phyloP scores from a whole-genome alignment of 2,329 filamentous ascomycete genomes.

The Corynespora cassiicola region DNA sequence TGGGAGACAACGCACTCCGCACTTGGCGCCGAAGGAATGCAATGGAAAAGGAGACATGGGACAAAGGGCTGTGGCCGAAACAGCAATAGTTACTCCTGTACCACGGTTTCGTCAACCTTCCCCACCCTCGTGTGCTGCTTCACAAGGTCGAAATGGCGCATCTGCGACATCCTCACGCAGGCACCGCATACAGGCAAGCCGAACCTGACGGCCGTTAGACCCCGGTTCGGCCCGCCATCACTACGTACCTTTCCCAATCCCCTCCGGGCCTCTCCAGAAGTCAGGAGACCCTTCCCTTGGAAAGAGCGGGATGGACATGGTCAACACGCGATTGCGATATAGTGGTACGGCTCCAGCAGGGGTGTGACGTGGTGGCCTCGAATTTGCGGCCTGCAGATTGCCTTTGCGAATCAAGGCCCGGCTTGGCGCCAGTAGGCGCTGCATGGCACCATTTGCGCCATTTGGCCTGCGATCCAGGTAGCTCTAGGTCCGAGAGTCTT shows the following conservation, averaged over 20 bases:
- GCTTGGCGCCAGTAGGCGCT: too few relatives aligned
- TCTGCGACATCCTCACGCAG: neutral
- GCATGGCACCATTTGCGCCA: too few relatives aligned
- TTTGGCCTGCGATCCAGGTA: too few relatives aligned
- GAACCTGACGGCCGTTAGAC: slow-evolving; percentile 17
- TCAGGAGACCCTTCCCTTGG: slow-evolving; percentile 22
- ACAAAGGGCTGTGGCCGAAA: too few relatives aligned
- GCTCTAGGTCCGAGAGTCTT: too few relatives aligned
- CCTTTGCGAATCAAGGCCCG: too few relatives aligned
- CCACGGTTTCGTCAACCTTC: slow-evolving; percentile 6
- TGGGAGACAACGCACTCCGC: slow-evolving; percentile 38
- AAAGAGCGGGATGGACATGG: too few relatives aligned
- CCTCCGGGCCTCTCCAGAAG: too few relatives aligned
- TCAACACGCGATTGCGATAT: slow-evolving; percentile 20
- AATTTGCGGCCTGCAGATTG: too few relatives aligned
- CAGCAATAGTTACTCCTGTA: too few relatives aligned
- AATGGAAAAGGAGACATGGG: slow-evolving; percentile 11
- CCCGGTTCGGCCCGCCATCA: slow-evolving; percentile 28
- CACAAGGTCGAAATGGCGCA: too few relatives aligned
- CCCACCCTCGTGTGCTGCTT: neutral
- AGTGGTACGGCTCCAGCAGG: slow-evolving; percentile 22
- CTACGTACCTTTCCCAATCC: slow-evolving; percentile 5
- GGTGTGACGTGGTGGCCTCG: slow-evolving; percentile 44
- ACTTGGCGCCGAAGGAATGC: slow-evolving; percentile 24
- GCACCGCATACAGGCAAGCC: neutral